phyloP scores from a whole-genome alignment of 257 asterid genomes.

The Plantago major region DNA sequence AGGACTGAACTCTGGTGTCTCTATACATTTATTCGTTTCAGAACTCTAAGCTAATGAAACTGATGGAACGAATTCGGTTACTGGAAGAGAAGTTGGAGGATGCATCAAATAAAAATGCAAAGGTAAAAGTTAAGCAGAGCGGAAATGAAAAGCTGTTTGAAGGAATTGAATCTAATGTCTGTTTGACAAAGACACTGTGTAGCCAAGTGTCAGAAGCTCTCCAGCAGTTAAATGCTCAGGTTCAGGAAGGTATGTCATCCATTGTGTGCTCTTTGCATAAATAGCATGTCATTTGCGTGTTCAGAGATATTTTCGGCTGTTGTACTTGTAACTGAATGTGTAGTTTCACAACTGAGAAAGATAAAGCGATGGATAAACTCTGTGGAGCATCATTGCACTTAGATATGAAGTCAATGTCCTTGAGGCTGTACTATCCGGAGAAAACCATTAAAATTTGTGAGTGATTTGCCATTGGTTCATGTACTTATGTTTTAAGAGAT shows the following conservation, averaged over 20 bases:
- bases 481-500: constrained; percentile 7
- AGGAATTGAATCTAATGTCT: constrained; percentile 84
- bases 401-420: constrained; percentile 52
- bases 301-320: constrained; percentile 5
- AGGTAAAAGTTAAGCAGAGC: constrained; percentile 73
- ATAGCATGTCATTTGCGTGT: constrained; percentile 13
- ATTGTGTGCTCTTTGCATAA: constrained; percentile 9
- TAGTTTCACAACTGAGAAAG: constrained; percentile 69
- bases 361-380: constrained; percentile 58
- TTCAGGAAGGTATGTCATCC: constrained; percentile 52
- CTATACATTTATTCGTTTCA: constrained; percentile 28
- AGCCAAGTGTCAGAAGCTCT: constrained; percentile 73
- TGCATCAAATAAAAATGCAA: constrained; percentile 82
- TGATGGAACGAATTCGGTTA: constrained; percentile 51
- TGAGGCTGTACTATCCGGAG: constrained; percentile 65
- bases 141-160: constrained; percentile 89
- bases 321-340: constrained; percentile 25
- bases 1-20: constrained; percentile 21
- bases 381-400: constrained; percentile 69
- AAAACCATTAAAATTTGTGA: constrained; percentile 62
- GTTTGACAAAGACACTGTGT: constrained; percentile 66
- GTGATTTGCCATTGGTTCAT: constrained; percentile 28
- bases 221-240: constrained; percentile 65
- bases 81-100: constrained; percentile 83
- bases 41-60: constrained; percentile 79